These are phyloP conservation scores for Drechmeria coniospora DNA, from an alignment of 2,329 filamentous ascomycete genomes.

Conservation along the genomic window DNA sequence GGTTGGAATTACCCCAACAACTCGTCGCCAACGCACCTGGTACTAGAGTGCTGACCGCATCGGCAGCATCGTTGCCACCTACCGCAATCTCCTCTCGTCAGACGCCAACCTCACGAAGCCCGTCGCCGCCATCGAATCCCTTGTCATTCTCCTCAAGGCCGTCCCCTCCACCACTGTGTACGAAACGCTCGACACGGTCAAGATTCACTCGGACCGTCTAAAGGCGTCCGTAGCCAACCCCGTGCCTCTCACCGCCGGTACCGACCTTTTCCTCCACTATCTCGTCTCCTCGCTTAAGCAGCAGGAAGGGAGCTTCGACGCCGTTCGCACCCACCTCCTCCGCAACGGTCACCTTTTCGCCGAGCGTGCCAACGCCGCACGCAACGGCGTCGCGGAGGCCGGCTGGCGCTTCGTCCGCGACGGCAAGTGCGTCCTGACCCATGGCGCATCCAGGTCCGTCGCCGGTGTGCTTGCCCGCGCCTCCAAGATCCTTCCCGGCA, in stretches of 20 bases:
- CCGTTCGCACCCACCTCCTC: slow-evolving; percentile 68
- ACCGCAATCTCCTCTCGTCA: slow-evolving; percentile 36
- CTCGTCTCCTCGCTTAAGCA: slow-evolving; percentile 59
- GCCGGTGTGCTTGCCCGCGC: slow-evolving; percentile 61
- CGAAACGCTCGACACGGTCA: slow-evolving; percentile 80
- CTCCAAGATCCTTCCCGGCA: slow-evolving; percentile 36
- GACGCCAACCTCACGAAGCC: slow-evolving; percentile 89
- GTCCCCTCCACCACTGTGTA: slow-evolving; percentile 74
- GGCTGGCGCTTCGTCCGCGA: slow-evolving; percentile 68
- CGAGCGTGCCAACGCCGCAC: slow-evolving; percentile 66
- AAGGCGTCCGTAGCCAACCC: slow-evolving; percentile 72
- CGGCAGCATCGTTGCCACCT: slow-evolving; percentile 41
- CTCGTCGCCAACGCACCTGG: too few species aligned
- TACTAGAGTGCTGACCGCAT: slow-evolving; percentile 1
- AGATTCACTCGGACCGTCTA: slow-evolving; percentile 60
- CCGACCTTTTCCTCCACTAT: slow-evolving; percentile 90
- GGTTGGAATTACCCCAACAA: too few species aligned
- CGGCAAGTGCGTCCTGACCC: slow-evolving; percentile 71
- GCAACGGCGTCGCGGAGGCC: slow-evolving; percentile 67
- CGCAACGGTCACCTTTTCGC: slow-evolving; percentile 80
- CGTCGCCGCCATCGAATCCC: slow-evolving; percentile 81
- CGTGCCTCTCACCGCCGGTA: slow-evolving; percentile 82
- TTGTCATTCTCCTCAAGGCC: slow-evolving; percentile 72
- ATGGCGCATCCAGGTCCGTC: slow-evolving; percentile 77
- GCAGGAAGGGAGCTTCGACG: slow-evolving; percentile 49